Base-by-base conservation (phyloP, 2,329 filamentous ascomycete genomes). In the Fonsecaea pedrosoi region DNA sequence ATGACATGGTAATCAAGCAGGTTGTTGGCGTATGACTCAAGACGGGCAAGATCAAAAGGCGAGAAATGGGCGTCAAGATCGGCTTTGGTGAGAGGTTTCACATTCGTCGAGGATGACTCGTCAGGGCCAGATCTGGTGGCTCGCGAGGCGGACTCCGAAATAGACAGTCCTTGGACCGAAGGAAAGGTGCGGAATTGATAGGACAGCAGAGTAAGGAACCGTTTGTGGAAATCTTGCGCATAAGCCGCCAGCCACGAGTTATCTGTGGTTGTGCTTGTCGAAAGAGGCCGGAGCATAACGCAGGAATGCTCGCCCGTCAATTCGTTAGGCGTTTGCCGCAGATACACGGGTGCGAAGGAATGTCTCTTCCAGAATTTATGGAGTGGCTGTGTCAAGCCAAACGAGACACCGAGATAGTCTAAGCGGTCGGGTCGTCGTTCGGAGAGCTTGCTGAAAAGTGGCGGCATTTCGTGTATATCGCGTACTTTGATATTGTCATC, bases 1-100 rank as follows among this genome's bases (percentile, higher is more conserved):
- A 99, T 95, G 73, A 97, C 94, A 76, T 97, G 96, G 82, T 98
- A 97, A 79, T 99, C 96, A 50, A 99, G 88, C 85, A 97, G 91
- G 80, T 96, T 97, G 80, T 96, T 96, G 15, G 95, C 92, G 74
- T 99, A 99, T 53, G 91, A 94, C 76, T 97, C 94, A 2, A 99
- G 84, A 34, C 95, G 90, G 82, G 98, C 98, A 69, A 97, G 86
- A 77, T 99, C 95, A 77, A 95, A 98, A 0, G 95, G 94, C 3
- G 92, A 92, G 78, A 99, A 86, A 2, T 90, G 78, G 15, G 83
- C 82, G 74, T 97, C 94, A 6, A 99, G 85, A 68, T 94, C 90
- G 0, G 81, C 70, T 79, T 96, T 96, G 12, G 83, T 87, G 60
- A 99, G 81, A 1, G 87, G 80, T 38, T 42, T 9, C 3, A 81